Percentiles rank a stretch among this genome's conserved stretches.
Conservation (phyloP, 1,139 yeast species). For the Saccharomycopsis phalli region DNA sequence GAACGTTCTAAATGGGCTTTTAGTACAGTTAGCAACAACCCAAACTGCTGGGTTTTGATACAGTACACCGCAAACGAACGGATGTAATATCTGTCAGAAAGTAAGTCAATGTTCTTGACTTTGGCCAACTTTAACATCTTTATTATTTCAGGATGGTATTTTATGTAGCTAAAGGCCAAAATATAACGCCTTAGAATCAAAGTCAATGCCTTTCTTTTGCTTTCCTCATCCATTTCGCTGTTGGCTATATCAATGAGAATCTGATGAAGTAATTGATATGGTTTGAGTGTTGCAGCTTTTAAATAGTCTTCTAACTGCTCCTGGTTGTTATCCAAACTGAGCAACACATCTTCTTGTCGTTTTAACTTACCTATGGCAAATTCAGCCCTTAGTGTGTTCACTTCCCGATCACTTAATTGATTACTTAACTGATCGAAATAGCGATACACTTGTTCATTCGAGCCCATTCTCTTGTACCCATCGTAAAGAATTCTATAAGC, state of each 20-base stretch:
- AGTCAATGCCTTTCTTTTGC: background rate
- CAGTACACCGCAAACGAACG: slow-evolving; percentile 10
- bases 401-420: background rate
- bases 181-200: slow-evolving; percentile 1
- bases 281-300: slow-evolving; percentile 1
- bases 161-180: slow-evolving; percentile 4
- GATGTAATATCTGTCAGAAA: background rate
- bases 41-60: slow-evolving; percentile 9
- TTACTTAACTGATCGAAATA: background rate
- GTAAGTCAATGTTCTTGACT: background rate
- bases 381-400: background rate
- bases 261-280: slow-evolving; percentile 10
- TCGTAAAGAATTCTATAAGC: no score
- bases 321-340: slow-evolving; percentile 5
- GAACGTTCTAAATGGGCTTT: background rate
- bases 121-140: slow-evolving; percentile 10
- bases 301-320: slow-evolving; percentile 1
- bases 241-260: slow-evolving; percentile 3
- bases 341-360: slow-evolving; percentile 11
- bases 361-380: slow-evolving; percentile 3
- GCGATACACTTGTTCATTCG: no score
- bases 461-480: no score
- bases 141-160: slow-evolving; percentile 10
- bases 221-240: background rate
- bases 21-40: slow-evolving; percentile 5